These are phyloP conservation scores for Leccinum subspadiceum DNA, from an alignment of 1,284 basidiomycete species.

Conservation along the genomic window DNA sequence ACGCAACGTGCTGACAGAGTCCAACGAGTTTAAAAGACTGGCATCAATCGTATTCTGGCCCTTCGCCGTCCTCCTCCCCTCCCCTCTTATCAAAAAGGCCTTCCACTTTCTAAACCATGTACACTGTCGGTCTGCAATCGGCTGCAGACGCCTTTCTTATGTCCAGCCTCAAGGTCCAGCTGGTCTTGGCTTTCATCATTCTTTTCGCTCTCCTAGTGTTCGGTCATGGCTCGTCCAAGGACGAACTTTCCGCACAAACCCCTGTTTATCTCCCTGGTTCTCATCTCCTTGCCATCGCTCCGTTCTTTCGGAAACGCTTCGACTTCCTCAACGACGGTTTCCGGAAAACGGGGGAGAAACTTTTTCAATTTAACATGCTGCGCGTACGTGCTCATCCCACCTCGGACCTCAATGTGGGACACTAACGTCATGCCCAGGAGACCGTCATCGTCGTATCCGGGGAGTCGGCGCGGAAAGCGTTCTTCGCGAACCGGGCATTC, in stretches of 20 bases:
- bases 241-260: slow-evolving; percentile 39
- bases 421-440: slow-evolving; percentile 42
- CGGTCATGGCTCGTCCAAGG: slow-evolving; percentile 40
- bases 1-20: slow-evolving; percentile 22
- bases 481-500: slow-evolving; percentile 64
- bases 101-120: slow-evolving; percentile 33
- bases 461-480: slow-evolving; percentile 62
- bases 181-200: slow-evolving; percentile 54
- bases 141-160: slow-evolving; percentile 57
- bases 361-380: slow-evolving; percentile 67
- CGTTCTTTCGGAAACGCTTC: slow-evolving; percentile 65
- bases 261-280: slow-evolving; percentile 56
- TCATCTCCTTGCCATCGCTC: slow-evolving; percentile 52
- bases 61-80: slow-evolving; percentile 20
- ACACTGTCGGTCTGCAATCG: slow-evolving; percentile 57
- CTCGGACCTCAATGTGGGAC: slow-evolving; percentile 16
- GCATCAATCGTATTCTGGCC: slow-evolving; percentile 19
- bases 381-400: slow-evolving; percentile 32
- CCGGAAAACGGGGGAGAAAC: slow-evolving; percentile 55
- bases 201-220: slow-evolving; percentile 50
- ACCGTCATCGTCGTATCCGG: slow-evolving; percentile 71
- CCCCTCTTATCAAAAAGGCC: slow-evolving; percentile 24
- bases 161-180: slow-evolving; percentile 51
- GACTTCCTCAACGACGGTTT: slow-evolving; percentile 73
- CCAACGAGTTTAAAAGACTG: slow-evolving; percentile 25